phyloP scores from a whole-genome alignment of 2,329 filamentous ascomycete species.

The Cladosporium halotolerans region DNA sequence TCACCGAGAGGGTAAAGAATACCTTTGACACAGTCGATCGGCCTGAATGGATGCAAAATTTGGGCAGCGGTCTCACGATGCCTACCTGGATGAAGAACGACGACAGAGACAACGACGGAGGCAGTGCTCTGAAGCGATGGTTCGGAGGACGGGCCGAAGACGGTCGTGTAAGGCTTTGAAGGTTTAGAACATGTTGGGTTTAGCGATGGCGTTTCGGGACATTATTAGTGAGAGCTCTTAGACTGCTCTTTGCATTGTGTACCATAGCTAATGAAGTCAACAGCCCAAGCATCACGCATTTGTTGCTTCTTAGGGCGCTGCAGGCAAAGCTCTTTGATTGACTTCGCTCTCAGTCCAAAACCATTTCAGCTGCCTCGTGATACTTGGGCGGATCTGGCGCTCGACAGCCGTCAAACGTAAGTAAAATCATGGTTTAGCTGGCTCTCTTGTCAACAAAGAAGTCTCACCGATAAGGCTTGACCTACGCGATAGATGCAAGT shows the following conservation, averaged over 20 bases:
- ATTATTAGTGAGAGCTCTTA: too few relatives aligned
- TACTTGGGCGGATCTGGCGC: too few relatives aligned
- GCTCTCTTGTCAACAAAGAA: too few relatives aligned
- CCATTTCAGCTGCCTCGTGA: too few relatives aligned
- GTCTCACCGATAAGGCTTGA: too few relatives aligned
- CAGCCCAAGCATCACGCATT: too few relatives aligned
- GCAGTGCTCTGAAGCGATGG: slow-evolving; percentile 24
- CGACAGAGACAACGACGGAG: slow-evolving; percentile 17
- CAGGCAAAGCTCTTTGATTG: too few relatives aligned
- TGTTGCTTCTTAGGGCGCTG: too few relatives aligned
- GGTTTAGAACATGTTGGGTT: not conserved
- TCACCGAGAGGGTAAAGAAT: slow-evolving; percentile 82
- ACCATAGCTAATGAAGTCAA: not conserved
- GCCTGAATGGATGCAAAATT: slow-evolving; percentile 74
- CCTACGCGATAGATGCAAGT: too few relatives aligned
- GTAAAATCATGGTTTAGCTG: too few relatives aligned
- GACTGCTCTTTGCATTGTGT: not conserved
- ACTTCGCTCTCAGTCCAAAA: too few relatives aligned
- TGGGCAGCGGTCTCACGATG: slow-evolving; percentile 63
- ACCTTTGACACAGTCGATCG: slow-evolving; percentile 78
- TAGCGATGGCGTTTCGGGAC: slow-evolving; percentile 8
- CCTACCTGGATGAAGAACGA: slow-evolving; percentile 74
- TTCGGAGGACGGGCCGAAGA: slow-evolving; percentile 30
- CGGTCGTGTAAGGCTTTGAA: slow-evolving; percentile 26
- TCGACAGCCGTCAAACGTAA: too few relatives aligned